These are phyloP conservation scores for Prillingera fragicola DNA, from an alignment of 1,284 basidiomycete species.

Conservation along the genomic window DNA sequence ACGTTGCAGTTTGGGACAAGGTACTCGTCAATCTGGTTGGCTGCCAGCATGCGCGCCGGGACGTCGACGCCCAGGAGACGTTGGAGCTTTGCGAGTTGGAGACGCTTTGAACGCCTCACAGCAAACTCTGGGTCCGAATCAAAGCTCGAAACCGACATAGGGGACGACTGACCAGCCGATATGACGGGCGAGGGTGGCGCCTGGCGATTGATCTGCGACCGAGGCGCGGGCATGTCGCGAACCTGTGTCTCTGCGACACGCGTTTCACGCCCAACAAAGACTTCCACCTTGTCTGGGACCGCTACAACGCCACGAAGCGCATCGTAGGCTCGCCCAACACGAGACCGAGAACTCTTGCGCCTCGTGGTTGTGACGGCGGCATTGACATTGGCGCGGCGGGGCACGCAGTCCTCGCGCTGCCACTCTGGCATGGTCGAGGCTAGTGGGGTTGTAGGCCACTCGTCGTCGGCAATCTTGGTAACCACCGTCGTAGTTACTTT, in stretches of 20 bases:
- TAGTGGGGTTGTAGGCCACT: constrained; percentile 15
- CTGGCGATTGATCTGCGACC: background rate
- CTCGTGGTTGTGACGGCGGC: background rate
- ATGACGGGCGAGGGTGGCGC: too few relatives aligned
- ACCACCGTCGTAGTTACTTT: constrained; percentile 13
- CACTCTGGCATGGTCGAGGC: constrained; percentile 17
- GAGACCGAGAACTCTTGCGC: constrained; percentile 1
- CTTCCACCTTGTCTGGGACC: constrained; percentile 13
- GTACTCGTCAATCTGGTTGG: too few relatives aligned
- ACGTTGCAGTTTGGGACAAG: too few relatives aligned
- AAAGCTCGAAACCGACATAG: too few relatives aligned
- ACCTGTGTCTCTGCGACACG: constrained; percentile 21
- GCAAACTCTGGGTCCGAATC: too few relatives aligned
- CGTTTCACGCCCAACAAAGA: constrained; percentile 26
- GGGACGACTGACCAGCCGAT: too few relatives aligned
- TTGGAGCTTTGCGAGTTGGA: too few relatives aligned
- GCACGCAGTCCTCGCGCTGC: constrained; percentile 27
- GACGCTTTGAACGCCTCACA: too few relatives aligned
- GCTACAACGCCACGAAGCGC: too few relatives aligned
- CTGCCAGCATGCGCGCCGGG: too few relatives aligned
- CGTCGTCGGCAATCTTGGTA: constrained; percentile 14
- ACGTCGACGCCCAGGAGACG: too few relatives aligned
- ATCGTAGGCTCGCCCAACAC: too few relatives aligned
- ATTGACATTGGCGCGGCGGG: constrained; percentile 1
- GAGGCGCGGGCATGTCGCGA: background rate